Percentiles rank a stretch among this genome's conserved stretches.
Evolutionary conservation across 306 rosid species (phyloP).

Genomic region (Vigna mungo): DNA sequence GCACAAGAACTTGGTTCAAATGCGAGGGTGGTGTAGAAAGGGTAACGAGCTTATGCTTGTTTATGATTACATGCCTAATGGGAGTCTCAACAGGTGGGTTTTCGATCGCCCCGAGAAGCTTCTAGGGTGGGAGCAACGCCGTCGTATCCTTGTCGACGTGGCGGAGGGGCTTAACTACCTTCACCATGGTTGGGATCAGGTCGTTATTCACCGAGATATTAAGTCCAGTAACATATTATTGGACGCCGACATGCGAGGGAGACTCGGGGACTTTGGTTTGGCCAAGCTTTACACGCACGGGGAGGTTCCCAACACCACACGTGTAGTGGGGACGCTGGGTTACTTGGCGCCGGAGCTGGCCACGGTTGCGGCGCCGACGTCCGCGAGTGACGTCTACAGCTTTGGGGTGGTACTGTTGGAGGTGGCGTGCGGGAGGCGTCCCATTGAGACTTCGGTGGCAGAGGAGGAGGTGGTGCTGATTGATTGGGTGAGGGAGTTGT

Average conservation of each 20-base stretch:
- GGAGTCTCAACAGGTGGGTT: constrained; percentile 81
- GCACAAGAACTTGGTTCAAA: constrained; percentile 84
- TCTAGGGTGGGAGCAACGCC: constrained; percentile 66
- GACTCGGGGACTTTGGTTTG: constrained; percentile 87
- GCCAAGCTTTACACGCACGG: constrained; percentile 94
- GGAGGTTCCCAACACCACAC: constrained; percentile 77
- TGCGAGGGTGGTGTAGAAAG: constrained; percentile 96
- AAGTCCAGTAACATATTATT: constrained; percentile 83
- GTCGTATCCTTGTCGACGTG: constrained; percentile 74
- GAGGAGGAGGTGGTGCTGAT: constrained; percentile 78
- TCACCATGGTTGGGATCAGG: constrained; percentile 92
- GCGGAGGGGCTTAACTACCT: constrained; percentile 89
- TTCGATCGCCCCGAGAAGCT: constrained; percentile 60
- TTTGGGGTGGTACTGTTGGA: constrained; percentile 92
- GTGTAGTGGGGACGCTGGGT: constrained; percentile 90
- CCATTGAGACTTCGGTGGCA: constrained; percentile 59
- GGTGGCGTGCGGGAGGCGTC: constrained; percentile 86
- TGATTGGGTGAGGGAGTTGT: constrained; percentile 86
- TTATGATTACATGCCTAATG: constrained; percentile 90
- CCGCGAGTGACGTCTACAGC: constrained; percentile 83
- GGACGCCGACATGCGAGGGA: constrained; percentile 79
- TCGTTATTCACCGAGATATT: constrained; percentile 84
- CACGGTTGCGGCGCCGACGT: constrained; percentile 63
- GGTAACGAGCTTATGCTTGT: constrained; percentile 76
- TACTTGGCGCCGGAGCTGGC: constrained; percentile 92